Base-by-base conservation (phyloP, 169 alveolate genomes). In the Neospora caninum region DNA sequence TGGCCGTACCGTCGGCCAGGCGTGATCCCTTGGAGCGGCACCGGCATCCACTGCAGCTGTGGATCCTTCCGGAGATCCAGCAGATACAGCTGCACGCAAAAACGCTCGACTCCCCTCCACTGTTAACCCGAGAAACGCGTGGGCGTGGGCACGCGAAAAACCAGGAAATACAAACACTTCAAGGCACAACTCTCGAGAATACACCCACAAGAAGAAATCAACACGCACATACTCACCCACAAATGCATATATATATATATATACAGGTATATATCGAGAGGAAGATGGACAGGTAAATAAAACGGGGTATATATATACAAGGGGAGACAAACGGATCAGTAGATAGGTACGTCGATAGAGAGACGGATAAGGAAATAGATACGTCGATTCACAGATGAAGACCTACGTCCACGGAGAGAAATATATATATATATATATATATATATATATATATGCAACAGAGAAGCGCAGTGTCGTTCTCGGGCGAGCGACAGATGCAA, bases 1-100 rank as follows among this genome's bases (percentile, higher is more conserved):
- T 99, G 99, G 69, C 96, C 96, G 96, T 99, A 99, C 88, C 99
- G 97, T 94, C 99, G 96, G 49, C 99, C 99, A 39, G 99, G 99
- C 2, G 99, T 98, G 58, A 99, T 99, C 20, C 99, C 99, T 92
- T 97, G 97, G 29, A 99, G 98, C 54, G 99, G 99, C 69, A 99
- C 99, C 7, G 99, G 98, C 98, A 99, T 99, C 99, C 99, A 99
- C 93, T 96, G 96, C 27, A 99, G 98, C 84, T 96, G 96, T 73
- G 98, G 99, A 42, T 98, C 99, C 64, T 98, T 97, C 95, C 99
- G 97, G 78, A 99, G 96, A 95, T 99, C 99, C 88, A 99, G 96
- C 92, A 99, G 97, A 95, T 98, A 99, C 38, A 99, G 96, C 97
- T 96, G 95, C 88, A 39, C 88, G 13, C n/a, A 49, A 13, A 49